Base-by-base conservation (phyloP, 73 alveolate genomes). In the Paramecium octaurelia region DNA sequence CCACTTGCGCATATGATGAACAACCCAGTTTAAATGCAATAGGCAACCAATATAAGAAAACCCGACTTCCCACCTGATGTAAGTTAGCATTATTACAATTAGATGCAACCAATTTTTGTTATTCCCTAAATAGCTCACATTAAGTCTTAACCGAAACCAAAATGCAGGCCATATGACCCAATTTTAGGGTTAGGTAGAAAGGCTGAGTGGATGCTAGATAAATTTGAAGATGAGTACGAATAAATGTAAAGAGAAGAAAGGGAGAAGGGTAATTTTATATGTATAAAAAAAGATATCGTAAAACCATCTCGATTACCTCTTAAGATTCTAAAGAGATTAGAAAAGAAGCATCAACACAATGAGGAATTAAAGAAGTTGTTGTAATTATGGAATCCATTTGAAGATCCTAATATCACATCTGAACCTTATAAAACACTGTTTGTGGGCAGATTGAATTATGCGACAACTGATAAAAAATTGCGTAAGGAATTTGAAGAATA, bases 351-450 rank as follows among this genome's bases (percentile, higher is more conserved):
- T 20, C 43, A 12, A 11, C 91, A 80, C 36, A n/a, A 48, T 24
- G 91, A 80, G 16, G 34, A 20, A 24, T 23, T 44, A 46, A 38
- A 80, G 57, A 23, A 46, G 46, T 7, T 16, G 16, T 21, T 80
- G 14, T 23, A 80, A 18, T 24, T 14, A 48, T 89, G 94, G 94
- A 89, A 89, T 43, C 94, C 94, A 24, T 89, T 89, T 44, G 91
- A 89, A 10, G 94, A 89, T 59, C 24, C 54, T 16, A 71, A 89
- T 34, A 14, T 29, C 10, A 46, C 92, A 36, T 43, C 80, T 24
- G 98, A 98, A 89, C 98, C 99, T 2, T 92, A 84, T 93, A 97
- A 95, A 68, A 98, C 99, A 29, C 92, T 98, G 48, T 97, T 98
- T 86, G 98, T 98, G 8, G 92, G 97, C 83, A 96, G 95, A 71